Conservation (phyloP, 768 basidiomycete genomes). For the Leccinum rimulosum region DNA sequence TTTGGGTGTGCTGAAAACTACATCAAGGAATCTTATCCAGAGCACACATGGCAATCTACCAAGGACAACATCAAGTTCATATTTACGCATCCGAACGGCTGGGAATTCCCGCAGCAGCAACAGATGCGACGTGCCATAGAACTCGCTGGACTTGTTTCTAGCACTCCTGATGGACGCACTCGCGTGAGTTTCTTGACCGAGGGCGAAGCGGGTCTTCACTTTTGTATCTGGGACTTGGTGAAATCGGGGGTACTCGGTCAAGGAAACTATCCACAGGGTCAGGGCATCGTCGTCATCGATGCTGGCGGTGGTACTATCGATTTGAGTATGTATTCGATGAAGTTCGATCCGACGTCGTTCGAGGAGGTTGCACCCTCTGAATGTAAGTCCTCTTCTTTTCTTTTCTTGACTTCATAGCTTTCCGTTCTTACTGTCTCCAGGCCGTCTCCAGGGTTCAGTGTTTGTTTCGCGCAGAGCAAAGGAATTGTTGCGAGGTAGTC, state of each 20-base stretch:
- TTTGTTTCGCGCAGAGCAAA: slow-evolving; percentile 34
- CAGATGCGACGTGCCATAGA: slow-evolving; percentile 52
- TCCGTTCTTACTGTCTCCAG: slow-evolving; percentile 16
- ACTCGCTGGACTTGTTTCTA: slow-evolving; percentile 46
- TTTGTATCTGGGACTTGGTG: slow-evolving; percentile 41
- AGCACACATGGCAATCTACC: slow-evolving; percentile 44
- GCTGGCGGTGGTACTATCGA: slow-evolving; percentile 45
- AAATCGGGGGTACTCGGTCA: slow-evolving; percentile 11
- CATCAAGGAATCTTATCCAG: slow-evolving; percentile 41
- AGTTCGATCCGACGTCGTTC: slow-evolving; percentile 24
- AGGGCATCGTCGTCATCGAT: slow-evolving; percentile 44
- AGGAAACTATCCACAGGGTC: slow-evolving; percentile 14
- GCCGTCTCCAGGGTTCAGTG: slow-evolving; percentile 38
- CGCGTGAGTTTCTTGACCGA: slow-evolving; percentile 55
- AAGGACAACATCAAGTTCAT: slow-evolving; percentile 45
- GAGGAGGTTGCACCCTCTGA: slow-evolving; percentile 35
- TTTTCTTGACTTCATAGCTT: neutral
- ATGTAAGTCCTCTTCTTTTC: slow-evolving; percentile 17
- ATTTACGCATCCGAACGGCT: slow-evolving; percentile 60
- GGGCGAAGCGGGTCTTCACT: slow-evolving; percentile 59
- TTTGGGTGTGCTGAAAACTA: slow-evolving; percentile 41
- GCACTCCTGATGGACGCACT: slow-evolving; percentile 34
- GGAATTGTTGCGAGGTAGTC: slow-evolving; percentile 31
- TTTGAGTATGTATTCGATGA: slow-evolving; percentile 40
- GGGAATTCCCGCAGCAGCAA: slow-evolving; percentile 56